These are phyloP conservation scores for Botrytis deweyae DNA, from an alignment of 2,329 filamentous ascomycete genomes.

Conservation along the genomic window DNA sequence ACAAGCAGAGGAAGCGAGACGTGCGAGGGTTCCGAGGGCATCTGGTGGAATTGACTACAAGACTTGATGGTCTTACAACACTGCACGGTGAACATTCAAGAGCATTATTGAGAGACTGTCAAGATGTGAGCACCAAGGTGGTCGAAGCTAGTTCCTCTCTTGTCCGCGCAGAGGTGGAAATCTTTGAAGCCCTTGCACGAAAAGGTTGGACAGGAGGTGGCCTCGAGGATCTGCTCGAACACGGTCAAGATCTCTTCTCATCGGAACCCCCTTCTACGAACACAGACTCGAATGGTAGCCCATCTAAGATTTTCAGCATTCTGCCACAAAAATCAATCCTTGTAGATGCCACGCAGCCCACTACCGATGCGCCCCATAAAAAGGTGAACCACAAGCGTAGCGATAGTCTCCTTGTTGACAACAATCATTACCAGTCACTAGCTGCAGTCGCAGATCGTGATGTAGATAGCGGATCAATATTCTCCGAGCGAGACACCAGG, in stretches of 20 bases:
- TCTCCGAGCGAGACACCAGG: constrained; percentile 46
- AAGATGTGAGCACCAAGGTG: constrained; percentile 62
- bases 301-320: constrained; percentile 60
- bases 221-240: constrained; percentile 64
- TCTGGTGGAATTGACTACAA: constrained; percentile 60
- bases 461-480: constrained; percentile 49
- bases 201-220: constrained; percentile 69
- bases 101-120: constrained; percentile 59
- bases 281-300: constrained; percentile 40
- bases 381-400: constrained; percentile 45
- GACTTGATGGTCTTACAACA: constrained; percentile 61
- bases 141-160: constrained; percentile 64
- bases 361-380: constrained; percentile 27
- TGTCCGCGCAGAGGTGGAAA: constrained; percentile 67
- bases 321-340: constrained; percentile 64
- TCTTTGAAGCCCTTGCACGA: constrained; percentile 64
- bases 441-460: constrained; percentile 44
- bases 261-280: constrained; percentile 42
- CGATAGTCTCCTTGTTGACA: constrained; percentile 56
- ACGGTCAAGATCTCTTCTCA: constrained; percentile 61
- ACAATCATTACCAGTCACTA: constrained; percentile 58
- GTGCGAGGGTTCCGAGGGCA: constrained; percentile 62
- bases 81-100: constrained; percentile 62
- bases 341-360: constrained; percentile 47
- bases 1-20: constrained; percentile 57